phyloP scores from a whole-genome alignment of 2,329 filamentous ascomycete species.

The Colletotrichum simmondsii region DNA sequence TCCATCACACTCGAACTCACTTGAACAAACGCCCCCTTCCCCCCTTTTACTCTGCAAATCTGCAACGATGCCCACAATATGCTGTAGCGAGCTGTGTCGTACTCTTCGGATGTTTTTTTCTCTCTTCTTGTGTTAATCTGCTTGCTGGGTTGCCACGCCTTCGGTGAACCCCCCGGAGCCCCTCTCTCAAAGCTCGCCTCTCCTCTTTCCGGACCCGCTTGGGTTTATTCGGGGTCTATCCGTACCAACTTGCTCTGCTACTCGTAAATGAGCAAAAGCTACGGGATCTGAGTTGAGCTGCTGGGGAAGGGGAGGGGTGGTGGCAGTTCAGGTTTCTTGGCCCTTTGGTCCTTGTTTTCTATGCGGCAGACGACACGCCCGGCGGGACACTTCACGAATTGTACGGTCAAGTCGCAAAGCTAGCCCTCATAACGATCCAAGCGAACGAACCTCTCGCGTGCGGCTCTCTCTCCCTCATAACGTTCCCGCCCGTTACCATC shows the following conservation, averaged over 20 bases:
- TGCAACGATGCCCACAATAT: conserved; percentile 19
- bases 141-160: neutral
- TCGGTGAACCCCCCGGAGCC: neutral
- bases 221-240: neutral
- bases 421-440: neutral
- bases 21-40: neutral
- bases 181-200: neutral
- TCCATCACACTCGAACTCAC: neutral
- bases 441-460: neutral
- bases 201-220: neutral
- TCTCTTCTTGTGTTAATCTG: neutral
- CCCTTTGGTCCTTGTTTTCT: neutral
- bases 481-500: neutral
- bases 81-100: conserved; percentile 16
- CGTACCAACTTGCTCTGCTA: neutral
- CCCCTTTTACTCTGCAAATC: neutral
- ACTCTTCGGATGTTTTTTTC: conserved; percentile 14
- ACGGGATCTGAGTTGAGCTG: neutral
- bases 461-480: no score
- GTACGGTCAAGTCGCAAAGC: neutral
- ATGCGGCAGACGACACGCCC: neutral
- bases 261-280: neutral
- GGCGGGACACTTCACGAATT: neutral
- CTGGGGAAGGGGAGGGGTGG: neutral
- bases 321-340: neutral